Conservation (phyloP, 2,329 filamentous ascomycete genomes). For the Trichothecium roseum region DNA sequence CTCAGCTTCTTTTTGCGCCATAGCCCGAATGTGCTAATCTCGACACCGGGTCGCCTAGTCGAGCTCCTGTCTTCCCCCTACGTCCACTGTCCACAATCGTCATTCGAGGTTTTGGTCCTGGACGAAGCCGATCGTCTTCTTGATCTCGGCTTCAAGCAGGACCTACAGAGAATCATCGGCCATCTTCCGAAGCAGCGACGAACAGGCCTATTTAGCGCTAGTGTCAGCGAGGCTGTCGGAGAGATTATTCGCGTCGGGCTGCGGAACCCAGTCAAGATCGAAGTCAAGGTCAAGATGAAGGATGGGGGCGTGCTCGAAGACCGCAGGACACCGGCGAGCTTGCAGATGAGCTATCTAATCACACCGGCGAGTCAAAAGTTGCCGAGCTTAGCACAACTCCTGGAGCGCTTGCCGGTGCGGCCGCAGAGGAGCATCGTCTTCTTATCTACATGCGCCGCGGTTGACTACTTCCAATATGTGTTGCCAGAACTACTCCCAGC, state of each 20-base stretch:
- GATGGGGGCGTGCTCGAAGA: slow-evolving; percentile 58
- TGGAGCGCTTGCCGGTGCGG: slow-evolving; percentile 57
- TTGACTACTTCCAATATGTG: slow-evolving; percentile 85
- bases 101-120: slow-evolving; percentile 84
- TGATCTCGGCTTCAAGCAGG: slow-evolving; percentile 88
- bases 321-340: slow-evolving; percentile 77
- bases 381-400: slow-evolving; percentile 59
- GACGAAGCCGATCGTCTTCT: slow-evolving; percentile 91
- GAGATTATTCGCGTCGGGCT: slow-evolving; percentile 87
- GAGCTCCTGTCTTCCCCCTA: slow-evolving; percentile 80
- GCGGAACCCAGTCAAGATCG: slow-evolving; percentile 88
- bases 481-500: slow-evolving; percentile 62
- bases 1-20: slow-evolving; percentile 73
- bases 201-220: slow-evolving; percentile 90
- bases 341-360: slow-evolving; percentile 82
- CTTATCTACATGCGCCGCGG: slow-evolving; percentile 84
- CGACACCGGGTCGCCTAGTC: slow-evolving; percentile 80
- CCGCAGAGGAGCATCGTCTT: slow-evolving; percentile 87
- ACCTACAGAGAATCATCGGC: slow-evolving; percentile 75
- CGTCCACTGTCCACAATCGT: slow-evolving; percentile 77
- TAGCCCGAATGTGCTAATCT: slow-evolving; percentile 81
- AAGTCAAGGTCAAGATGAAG: slow-evolving; percentile 77
- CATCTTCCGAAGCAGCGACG: slow-evolving; percentile 84
- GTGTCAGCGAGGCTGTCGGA: slow-evolving; percentile 88
- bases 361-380: slow-evolving; percentile 72